Conservation (phyloP, 2,329 filamentous ascomycete species). For the Mollisia scopiformis region DNA sequence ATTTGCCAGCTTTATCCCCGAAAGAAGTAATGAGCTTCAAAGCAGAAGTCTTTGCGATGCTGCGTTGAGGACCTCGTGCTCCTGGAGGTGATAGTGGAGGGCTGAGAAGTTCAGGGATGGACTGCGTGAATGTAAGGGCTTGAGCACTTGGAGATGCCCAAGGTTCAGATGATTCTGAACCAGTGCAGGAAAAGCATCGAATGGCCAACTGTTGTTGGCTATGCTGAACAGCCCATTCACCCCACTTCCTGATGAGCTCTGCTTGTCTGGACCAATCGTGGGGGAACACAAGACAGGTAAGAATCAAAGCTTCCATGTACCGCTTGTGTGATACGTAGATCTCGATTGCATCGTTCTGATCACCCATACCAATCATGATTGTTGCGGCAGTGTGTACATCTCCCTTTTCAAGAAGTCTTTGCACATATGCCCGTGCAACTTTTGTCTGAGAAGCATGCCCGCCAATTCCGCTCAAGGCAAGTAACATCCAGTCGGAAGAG, state of each 20-base stretch:
- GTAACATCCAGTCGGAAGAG: conserved; percentile 94
- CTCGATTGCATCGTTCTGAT: conserved; percentile 93
- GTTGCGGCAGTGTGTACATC: conserved; percentile 92
- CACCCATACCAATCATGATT: conserved; percentile 89
- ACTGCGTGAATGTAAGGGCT: conserved; percentile 57
- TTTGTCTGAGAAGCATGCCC: conserved; percentile 81
- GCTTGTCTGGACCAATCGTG: conserved; percentile 90
- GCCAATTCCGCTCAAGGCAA: conserved; percentile 88
- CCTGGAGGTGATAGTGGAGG: conserved; percentile 76
- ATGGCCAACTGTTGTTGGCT: conserved; percentile 90
- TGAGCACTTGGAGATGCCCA: conserved; percentile 86
- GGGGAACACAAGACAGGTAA: conserved; percentile 83
- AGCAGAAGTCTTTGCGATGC: conserved; percentile 78
- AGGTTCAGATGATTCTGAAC: conserved; percentile 79
- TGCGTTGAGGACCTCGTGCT: conserved; percentile 59
- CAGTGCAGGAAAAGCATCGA: conserved; percentile 89
- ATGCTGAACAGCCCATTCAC: conserved; percentile 85
- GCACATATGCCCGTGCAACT: conserved; percentile 86
- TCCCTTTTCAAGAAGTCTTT: conserved; percentile 84
- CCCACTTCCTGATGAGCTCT: conserved; percentile 90
- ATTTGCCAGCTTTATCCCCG: conserved; percentile 61
- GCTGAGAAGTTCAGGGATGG: conserved; percentile 65
- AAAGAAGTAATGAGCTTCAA: conserved; percentile 94
- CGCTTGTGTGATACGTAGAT: conserved; percentile 90
- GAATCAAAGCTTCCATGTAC: conserved; percentile 89